Evolutionary conservation across 2,329 filamentous ascomycete genomes (phyloP).

Genomic region (Berkeleyomyces basicola): DNA sequence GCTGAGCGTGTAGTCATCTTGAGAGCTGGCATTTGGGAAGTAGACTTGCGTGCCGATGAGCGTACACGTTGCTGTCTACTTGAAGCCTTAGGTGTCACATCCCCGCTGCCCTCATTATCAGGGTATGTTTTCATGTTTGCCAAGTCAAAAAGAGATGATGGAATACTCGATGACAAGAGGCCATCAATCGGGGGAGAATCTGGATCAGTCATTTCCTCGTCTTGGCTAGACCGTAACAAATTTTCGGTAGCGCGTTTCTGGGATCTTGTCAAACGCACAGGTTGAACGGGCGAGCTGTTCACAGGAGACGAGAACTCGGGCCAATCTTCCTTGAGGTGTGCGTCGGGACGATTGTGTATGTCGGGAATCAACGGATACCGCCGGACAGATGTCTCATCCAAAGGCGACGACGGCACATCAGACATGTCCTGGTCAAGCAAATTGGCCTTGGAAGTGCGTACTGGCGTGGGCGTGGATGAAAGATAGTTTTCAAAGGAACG

Average conservation of each 20-base stretch:
- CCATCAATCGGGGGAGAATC: not conserved
- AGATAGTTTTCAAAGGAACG: conserved; percentile 34
- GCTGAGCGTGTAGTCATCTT: conserved; percentile 11
- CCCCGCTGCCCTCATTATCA: not conserved
- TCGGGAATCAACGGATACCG: conserved; percentile 35
- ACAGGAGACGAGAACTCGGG: conserved; percentile 38
- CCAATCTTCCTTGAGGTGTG: conserved; percentile 26
- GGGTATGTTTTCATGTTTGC: not conserved
- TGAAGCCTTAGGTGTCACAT: not conserved
- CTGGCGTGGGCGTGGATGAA: conserved; percentile 43
- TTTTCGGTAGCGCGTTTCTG: conserved; percentile 1
- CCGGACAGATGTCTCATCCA: conserved; percentile 25
- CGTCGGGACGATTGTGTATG: conserved; percentile 29
- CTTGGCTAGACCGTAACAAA: not conserved
- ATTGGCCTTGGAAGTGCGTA: conserved; percentile 21
- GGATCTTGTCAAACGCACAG: conserved; percentile 8
- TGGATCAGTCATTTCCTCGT: conserved; percentile 2
- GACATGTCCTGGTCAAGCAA: conserved; percentile 28
- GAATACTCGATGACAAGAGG: not conserved
- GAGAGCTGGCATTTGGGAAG: conserved; percentile 4
- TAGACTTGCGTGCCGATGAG: not conserved
- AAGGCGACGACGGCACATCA: conserved; percentile 40
- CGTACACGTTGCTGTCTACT: not conserved
- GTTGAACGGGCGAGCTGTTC: conserved; percentile 28
- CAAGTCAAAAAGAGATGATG: conserved; percentile 1